phyloP scores from a whole-genome alignment of 2,329 filamentous ascomycete species.

The Botrytis porri region DNA sequence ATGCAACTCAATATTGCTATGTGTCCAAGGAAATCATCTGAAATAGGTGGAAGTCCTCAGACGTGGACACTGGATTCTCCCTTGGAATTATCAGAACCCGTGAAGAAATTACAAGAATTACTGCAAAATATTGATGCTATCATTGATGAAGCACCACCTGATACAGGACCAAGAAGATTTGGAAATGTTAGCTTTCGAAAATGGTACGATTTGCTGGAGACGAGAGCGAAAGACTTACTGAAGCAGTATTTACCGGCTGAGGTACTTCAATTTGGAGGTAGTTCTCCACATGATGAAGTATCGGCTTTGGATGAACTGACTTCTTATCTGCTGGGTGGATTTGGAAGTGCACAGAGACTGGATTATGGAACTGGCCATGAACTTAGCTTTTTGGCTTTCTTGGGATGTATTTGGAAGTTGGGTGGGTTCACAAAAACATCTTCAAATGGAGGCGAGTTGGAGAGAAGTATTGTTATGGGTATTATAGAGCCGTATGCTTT shows the following conservation, averaged over 20 bases:
- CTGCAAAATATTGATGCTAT: constrained; percentile 62
- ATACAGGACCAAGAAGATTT: constrained; percentile 82
- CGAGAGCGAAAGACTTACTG: constrained; percentile 55
- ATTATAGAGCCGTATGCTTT: constrained; percentile 72
- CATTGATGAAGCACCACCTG: constrained; percentile 76
- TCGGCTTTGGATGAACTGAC: constrained; percentile 65
- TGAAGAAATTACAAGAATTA: constrained; percentile 64
- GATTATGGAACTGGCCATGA: constrained; percentile 98
- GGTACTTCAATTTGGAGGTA: constrained; percentile 37
- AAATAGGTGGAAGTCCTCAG: constrained; percentile 43
- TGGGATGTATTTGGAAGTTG: constrained; percentile 89
- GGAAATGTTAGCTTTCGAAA: constrained; percentile 87
- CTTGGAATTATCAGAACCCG: constrained; percentile 44
- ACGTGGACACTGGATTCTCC: constrained; percentile 49
- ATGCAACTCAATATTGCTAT: constrained; percentile 87
- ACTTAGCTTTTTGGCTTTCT: constrained; percentile 87
- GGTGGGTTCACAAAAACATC: constrained; percentile 65
- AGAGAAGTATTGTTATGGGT: constrained; percentile 77
- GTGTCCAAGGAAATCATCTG: constrained; percentile 61
- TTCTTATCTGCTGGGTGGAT: constrained; percentile 78
- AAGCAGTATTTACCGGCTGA: constrained; percentile 52
- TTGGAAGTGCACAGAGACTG: constrained; percentile 83
- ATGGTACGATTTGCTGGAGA: constrained; percentile 72
- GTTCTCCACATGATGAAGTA: constrained; percentile 32
- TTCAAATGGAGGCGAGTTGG: constrained; percentile 52